Base-by-base conservation (phyloP, 441 rosid species). In the Erysimum cheiri region DNA sequence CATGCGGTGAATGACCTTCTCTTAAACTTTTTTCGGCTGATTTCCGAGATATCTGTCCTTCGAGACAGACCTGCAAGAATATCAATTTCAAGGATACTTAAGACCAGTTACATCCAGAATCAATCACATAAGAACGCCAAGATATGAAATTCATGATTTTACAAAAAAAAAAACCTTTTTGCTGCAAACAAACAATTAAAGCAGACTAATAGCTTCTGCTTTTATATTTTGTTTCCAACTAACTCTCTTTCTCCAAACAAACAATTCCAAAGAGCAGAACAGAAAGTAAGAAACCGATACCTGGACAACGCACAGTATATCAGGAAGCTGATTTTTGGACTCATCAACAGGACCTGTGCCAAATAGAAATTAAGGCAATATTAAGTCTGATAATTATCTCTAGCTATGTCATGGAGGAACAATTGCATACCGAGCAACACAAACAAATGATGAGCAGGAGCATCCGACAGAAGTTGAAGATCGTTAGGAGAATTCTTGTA, bases 401-500 rank as follows among this genome's bases (percentile, higher is more conserved):
- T 69, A 63, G 54, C 39, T 10, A 60, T 44, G 9, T 64, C 60
- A 70, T 74, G 35, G 64, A 44, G 59, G 33, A 48, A 61, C 53
- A 59, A 1, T 49, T 36, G 47, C 36, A 74, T 87, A 96, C 98
- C 98, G 44, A 93, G 94, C 60, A 93, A 78, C 35, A 96, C 97
- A 72, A 96, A 96, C 73, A 96, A 82, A 81, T 93, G 99, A 78
- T 96, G 98, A 55, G 99, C 98, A 19, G 97, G 99, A 77, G 98
- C 99, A 88, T 96, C 99, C 63, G 99, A 96, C 91, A 93, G 82
- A 37, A 93, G 78, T 77, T 93, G 99, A 62, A 96, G 87, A 84
- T 96, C 99, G 81, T 96, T 96, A 9, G 99, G 98, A 67, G 99
- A 96, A 77, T 96, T 96, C 80, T 91, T 93, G 80, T 96, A 93